Base-by-base conservation (phyloP, 306 rosid genomes). In the Senna siamea region DNA sequence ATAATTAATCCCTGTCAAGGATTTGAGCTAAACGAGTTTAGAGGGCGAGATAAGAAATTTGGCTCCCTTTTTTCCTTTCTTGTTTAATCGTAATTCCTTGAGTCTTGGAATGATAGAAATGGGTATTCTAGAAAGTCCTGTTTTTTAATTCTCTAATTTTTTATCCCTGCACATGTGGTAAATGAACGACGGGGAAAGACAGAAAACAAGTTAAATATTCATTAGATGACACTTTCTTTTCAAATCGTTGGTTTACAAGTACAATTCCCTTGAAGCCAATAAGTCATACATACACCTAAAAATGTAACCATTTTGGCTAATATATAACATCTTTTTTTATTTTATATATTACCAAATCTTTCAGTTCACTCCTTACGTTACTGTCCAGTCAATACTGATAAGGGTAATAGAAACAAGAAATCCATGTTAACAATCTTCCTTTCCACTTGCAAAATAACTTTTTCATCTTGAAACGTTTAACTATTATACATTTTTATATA, bases 181-280 rank as follows among this genome's bases (percentile, higher is more conserved):
- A 47, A 47, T 14, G 18, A 14, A 14, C 18, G 5, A 47, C 18
- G 14, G 18, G 52, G 7, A 13, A 47, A 47, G 18, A 47, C 6
- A 47, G 7, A 47, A 47, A 47, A 14, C 4, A 47, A 47, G 52
- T 47, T 3, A 47, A 14, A 13, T 47, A 13, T 47, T 47, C 7
- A 15, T 28, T 62, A 78, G 82, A 78, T 71, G 74, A 14, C 34
- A 64, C 68, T 72, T 46, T 72, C 59, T 54, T 26, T 20, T 78
- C 82, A 64, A 55, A 78, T 72, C 44, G 69, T 18, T 32, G 73
- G 78, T 78, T 59, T 57, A 15, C 8, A 14, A 32, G 61, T 5
- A 5, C 52, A 37, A 10, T 38, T 65, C 66, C 64, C 15, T 35
- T 53, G 30, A 38, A 53, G 40, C 40, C 46, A 69, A 48, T 4